Evolutionary conservation across 352 stramenopile genomes (phyloP).

Genomic region (Globisporangium acanthophoron): DNA sequence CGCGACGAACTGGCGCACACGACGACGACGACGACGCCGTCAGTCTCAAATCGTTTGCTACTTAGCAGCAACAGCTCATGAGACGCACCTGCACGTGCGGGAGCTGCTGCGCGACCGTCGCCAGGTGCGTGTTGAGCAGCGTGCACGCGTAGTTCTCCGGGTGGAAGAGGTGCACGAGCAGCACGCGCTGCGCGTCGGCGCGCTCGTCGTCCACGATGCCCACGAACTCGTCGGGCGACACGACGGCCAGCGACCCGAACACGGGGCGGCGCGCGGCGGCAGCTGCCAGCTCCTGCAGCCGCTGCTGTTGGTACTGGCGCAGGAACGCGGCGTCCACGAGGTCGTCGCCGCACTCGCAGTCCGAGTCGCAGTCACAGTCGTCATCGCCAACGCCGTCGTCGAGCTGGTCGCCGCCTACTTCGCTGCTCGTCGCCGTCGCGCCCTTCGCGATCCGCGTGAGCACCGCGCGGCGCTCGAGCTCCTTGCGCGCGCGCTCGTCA

Average conservation of each 20-base stretch:
- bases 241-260: slow-evolving; percentile 54
- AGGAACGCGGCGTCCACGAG: slow-evolving; percentile 55
- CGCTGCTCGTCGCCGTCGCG: neutral
- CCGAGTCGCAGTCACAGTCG: slow-evolving; percentile 16
- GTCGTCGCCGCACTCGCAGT: slow-evolving; percentile 35
- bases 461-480: slow-evolving; percentile 43
- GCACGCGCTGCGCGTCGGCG: slow-evolving; percentile 13
- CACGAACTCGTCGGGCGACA: slow-evolving; percentile 56
- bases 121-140: slow-evolving; percentile 64
- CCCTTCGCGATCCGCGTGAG: slow-evolving; percentile 68
- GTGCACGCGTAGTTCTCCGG: slow-evolving; percentile 67
- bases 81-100: slow-evolving; percentile 49
- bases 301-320: slow-evolving; percentile 50
- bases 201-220: slow-evolving; percentile 26
- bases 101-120: slow-evolving; percentile 43
- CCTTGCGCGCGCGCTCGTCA: slow-evolving; percentile 42
- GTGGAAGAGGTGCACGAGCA: slow-evolving; percentile 65
- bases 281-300: slow-evolving; percentile 61
- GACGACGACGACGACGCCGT: neutral
- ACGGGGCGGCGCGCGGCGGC: slow-evolving; percentile 12
- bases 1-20: slow-evolving; percentile 39
- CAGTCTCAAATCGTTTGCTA: neutral
- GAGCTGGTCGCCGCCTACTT: neutral
- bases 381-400: neutral
- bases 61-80: neutral